Base-by-base conservation (phyloP, 2,329 filamentous ascomycete genomes). In the Ceratocystis alfenasii region DNA sequence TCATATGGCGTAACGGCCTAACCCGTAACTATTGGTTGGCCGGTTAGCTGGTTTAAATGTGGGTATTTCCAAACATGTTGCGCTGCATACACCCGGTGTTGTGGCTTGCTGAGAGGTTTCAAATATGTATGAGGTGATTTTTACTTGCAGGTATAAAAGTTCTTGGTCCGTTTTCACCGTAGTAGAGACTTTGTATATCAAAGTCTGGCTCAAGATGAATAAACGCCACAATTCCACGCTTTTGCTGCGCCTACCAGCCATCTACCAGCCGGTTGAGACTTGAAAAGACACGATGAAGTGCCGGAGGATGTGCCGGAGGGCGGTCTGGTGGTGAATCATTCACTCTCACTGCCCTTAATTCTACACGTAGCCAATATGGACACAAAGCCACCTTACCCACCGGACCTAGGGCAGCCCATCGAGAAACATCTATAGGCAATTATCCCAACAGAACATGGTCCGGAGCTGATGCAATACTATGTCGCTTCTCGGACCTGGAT, bases 61-160 rank as follows among this genome's bases (percentile, higher is more conserved):
- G 25, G 7, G 22, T 28, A 28, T 28, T 30, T 57, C n/a, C 7
- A 57, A 57, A 57, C 4, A 57, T 12, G 53, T 30, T 57, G 25
- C 53, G 25, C 22, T 57, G 53, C 25, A 57, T 22, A 33, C 15
- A 57, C 5, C 53, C 12, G 53, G 20, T 30, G 53, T 28, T 22
- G 53, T 57, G 53, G 53, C 22, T 57, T 57, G 53, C 53, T 30
- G 22, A 10, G 10, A 57, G 30, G 53, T 57, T 57, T 57, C 53
- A 57, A 30, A 30, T 30, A 5, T 8, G 25, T 28, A 33, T 50
- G 15, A 22, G 22, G 46, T 25, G n/a, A 22, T 15, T 57, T 22
- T 28, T 28, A 5, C 3, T 15, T 30, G 17, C 25, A 30, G 10
- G 20, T 15, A 17, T 22, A 20, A 17, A 28, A 22, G 53, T 28